Base-by-base conservation (phyloP, 1,284 basidiomycete genomes). In the Heterobasidion parviporum region DNA sequence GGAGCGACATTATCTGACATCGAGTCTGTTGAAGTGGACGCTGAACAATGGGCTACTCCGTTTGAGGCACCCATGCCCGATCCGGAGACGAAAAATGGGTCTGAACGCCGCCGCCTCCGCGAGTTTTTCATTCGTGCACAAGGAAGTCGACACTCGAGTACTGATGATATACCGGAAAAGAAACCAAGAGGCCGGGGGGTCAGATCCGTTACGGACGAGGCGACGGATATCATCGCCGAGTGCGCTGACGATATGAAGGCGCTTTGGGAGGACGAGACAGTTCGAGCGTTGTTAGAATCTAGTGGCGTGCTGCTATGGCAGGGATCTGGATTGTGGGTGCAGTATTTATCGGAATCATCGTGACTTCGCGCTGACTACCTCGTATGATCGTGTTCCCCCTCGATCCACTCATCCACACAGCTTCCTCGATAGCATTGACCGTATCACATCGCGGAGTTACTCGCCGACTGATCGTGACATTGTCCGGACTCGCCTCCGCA, bases 401-500 rank as follows among this genome's bases (percentile, higher is more conserved):
- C 5, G 26, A 26, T 26, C 5, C 26, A 26, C 26, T 4, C 6
- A 26, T 26, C 26, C 26, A 26, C 15, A 8, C 54, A 85, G 83
- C 67, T 89, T 88, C 64, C 68, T 88, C 67, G 74, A 84, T 60
- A 85, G 87, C 57, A 70, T 83, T 15, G 69, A 73, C 50, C 75
- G 85, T 18, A 81, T 88, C n/a, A 76, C 79, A 0, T 67, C 67
- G 2, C 61, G 70, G 0, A 70, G 78, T 49, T 87, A 85, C 65
- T 64, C 72, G 20, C 85, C 85, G 0, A 78, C 77, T 0, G 80
- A 87, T 62, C 72, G 83, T 76, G 85, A 88, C 62, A 81, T 87
- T 53, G 76, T 88, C n/a, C 77, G 82, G 7, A 83, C 85, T 1
- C 72, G 86, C 52, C 70, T 88, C 54, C 75, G 80, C 15, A 89